A percentile compares a stretch with the other conserved stretches of the same genome.
phyloP scores from a whole-genome alignment of 805 yeast species.

The Yarrowia sp. region DNA sequence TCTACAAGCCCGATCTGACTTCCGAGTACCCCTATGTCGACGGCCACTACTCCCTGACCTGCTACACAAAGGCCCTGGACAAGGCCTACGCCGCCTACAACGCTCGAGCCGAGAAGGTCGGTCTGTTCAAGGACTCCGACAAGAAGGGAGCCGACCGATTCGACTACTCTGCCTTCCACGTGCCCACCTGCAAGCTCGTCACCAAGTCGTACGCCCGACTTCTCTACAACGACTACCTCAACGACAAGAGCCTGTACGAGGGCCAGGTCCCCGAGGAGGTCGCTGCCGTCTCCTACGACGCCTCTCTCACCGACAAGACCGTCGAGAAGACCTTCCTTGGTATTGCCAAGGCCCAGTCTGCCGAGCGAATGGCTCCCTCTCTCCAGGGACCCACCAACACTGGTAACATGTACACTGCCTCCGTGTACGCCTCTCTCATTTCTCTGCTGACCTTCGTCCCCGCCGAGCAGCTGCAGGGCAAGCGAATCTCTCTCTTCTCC shows the following conservation, averaged over 20 bases:
- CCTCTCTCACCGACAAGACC: constrained; percentile 76
- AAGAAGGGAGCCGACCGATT: constrained; percentile 66
- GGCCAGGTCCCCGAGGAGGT: constrained; percentile 59
- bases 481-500: constrained; percentile 91
- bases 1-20: constrained; percentile 96
- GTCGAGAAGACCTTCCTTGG: constrained; percentile 86
- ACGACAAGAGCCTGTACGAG: constrained; percentile 69
- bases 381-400: constrained; percentile 91
- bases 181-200: constrained; percentile 96
- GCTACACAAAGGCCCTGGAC: constrained; percentile 94
- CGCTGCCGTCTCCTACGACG: constrained; percentile 70
- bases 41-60: constrained; percentile 92
- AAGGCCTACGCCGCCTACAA: constrained; percentile 83
- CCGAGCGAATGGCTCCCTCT: constrained; percentile 77
- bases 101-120: constrained; percentile 67
- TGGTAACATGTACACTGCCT: constrained; percentile 98
- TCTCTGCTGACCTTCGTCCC: constrained; percentile 81
- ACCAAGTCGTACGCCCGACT: constrained; percentile 91
- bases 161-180: constrained; percentile 96
- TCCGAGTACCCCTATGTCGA: constrained; percentile 97
- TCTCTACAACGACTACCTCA: constrained; percentile 83
- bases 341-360: constrained; percentile 71
- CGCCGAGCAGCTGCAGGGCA: constrained; percentile 73
- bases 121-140: constrained; percentile 53
- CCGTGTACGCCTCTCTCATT: constrained; percentile 84